Evolutionary conservation across 2,329 filamentous ascomycete genomes (phyloP), one percentile per base, ranked within the genome.

Genomic region (Cladophialophora chaetospira): DNA sequence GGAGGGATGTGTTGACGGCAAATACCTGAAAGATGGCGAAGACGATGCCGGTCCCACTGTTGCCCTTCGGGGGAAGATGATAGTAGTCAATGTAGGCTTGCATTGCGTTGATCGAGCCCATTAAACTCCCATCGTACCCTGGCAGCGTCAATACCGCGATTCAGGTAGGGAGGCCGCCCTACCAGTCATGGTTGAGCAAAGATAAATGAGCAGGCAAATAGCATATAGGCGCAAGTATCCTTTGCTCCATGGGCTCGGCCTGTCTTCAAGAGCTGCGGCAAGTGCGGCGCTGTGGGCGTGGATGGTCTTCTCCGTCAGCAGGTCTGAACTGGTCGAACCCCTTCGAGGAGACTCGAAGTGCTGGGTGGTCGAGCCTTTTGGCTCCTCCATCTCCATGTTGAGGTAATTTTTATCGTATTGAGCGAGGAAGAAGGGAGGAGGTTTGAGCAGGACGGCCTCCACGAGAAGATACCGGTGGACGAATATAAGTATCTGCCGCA

Each of bases 81-180:
- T 84, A 84, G 65, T 84, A 84, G 35, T 81, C 72, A 0, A 73
- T 77, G 64, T 84, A 85, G 0, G 75, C 77, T 0, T 80, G 79
- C 17, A 84, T 66, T 53, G 84, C 83, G 54, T 82, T 81, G 25
- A 85, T 72, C 0, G 79, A 80, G 56, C 83, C 82, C 68, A 83
- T 71, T 70, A 83, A 78, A 2, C 77, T 80, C 2, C 75, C 74
- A 55, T 80, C 77, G 51, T 78, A 69, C 6, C 66, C 68, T 57
- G 21, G 4, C 11, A 44, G 23, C 23, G 3, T 17, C 9, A n/a
- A 23, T 28, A 8, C 4, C 11, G 8, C 4, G 42, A 4, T 19
- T 28, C 42, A 15, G 9, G 15, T 40, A 19, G 4, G 13, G 19
- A 13, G 42, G n/a, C 6, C 11, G 6, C 21, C 50, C 40, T 52